A percentile compares a stretch with the other conserved stretches of the same genome.
These are phyloP conservation scores for Phialocephala subalpina DNA, from an alignment of 2,329 filamentous ascomycete species.

Conservation along the genomic window DNA sequence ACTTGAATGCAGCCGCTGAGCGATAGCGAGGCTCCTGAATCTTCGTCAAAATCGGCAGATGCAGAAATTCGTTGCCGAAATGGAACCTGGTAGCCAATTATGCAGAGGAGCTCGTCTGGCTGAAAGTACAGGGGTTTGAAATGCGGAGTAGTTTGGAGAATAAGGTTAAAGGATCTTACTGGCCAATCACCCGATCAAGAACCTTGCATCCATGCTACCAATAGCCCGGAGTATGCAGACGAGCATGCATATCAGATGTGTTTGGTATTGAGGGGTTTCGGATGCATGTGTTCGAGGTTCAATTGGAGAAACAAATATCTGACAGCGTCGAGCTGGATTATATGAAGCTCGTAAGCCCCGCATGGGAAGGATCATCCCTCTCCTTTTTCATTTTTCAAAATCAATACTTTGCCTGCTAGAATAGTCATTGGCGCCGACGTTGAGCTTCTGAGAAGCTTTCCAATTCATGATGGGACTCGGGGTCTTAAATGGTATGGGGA, in stretches of 20 bases:
- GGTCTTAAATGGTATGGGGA: slow-evolving; percentile 2
- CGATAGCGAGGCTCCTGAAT: not conserved
- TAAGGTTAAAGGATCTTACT: not conserved
- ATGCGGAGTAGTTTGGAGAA: slow-evolving; percentile 1
- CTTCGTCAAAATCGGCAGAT: not conserved
- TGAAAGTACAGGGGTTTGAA: not conserved
- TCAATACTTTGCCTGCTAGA: not conserved
- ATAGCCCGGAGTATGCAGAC: not conserved
- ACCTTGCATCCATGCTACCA: not conserved
- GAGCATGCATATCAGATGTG: not conserved
- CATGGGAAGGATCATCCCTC: not conserved
- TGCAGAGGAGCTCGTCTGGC: not conserved
- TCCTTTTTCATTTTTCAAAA: not conserved
- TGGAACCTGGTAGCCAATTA: not conserved
- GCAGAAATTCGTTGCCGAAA: not conserved
- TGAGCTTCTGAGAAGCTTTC: not conserved
- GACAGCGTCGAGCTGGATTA: not conserved
- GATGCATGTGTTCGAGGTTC: not conserved
- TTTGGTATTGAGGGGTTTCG: not conserved
- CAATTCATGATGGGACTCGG: slow-evolving; percentile 13
- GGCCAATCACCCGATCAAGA: not conserved
- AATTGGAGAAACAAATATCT: not conserved
- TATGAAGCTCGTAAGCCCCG: not conserved
- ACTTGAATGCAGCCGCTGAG: not conserved
- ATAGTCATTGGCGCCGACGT: not conserved